phyloP scores from a whole-genome alignment of 2,329 filamentous ascomycete genomes.

The Alternaria alternata region DNA sequence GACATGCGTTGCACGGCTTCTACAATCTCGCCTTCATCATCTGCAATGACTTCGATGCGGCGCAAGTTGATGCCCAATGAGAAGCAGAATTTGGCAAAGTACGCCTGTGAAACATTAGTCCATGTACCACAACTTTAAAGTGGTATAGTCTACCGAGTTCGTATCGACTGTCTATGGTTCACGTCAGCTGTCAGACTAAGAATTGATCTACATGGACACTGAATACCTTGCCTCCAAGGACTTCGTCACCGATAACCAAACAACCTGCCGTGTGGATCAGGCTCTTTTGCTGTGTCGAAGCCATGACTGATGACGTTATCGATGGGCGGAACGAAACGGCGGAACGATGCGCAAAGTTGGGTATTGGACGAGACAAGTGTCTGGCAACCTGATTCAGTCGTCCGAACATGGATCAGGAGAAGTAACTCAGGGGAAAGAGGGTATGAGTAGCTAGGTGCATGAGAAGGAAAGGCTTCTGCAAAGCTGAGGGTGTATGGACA shows the following conservation, averaged over 20 bases:
- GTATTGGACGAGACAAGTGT: slow-evolving; percentile 71
- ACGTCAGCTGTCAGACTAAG: slow-evolving; percentile 27
- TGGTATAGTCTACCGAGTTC: slow-evolving; percentile 58
- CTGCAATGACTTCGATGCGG: slow-evolving; percentile 89
- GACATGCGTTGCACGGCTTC: slow-evolving; percentile 91
- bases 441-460: slow-evolving; percentile 32
- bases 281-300: slow-evolving; percentile 64
- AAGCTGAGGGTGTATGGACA: slow-evolving; percentile 10
- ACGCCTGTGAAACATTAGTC: slow-evolving; percentile 53
- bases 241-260: slow-evolving; percentile 96
- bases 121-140: not conserved
- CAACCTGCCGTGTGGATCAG: slow-evolving; percentile 90
- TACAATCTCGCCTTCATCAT: slow-evolving; percentile 89
- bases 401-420: slow-evolving; percentile 70
- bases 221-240: slow-evolving; percentile 87
- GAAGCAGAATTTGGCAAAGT: slow-evolving; percentile 72
- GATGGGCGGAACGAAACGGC: slow-evolving; percentile 43
- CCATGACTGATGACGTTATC: slow-evolving; percentile 55
- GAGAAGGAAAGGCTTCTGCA: slow-evolving; percentile 12
- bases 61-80: slow-evolving; percentile 74
- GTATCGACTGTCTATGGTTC: slow-evolving; percentile 67
- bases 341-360: slow-evolving; percentile 63
- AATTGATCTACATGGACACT: slow-evolving; percentile 20
- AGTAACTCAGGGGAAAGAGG: not conserved
- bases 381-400: slow-evolving; percentile 76